Percentiles rank a stretch among this genome's conserved stretches.
These are phyloP conservation scores for Cercospora janseana DNA, from an alignment of 2,329 filamentous ascomycete genomes.

Conservation along the genomic window DNA sequence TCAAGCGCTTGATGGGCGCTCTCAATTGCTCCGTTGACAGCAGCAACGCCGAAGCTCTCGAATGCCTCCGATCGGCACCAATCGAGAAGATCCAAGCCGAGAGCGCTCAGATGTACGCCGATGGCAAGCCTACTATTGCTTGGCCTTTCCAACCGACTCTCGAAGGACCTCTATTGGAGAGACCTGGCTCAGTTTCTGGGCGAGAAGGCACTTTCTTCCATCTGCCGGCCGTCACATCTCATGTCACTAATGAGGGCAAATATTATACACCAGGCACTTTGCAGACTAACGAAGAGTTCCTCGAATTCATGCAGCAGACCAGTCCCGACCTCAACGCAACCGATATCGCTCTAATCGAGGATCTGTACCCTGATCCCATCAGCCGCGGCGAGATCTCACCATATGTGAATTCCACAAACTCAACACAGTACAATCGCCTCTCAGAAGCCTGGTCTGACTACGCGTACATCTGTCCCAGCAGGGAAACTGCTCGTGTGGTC, in stretches of 20 bases:
- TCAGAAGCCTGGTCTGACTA: conserved; percentile 64
- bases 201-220: conserved; percentile 45
- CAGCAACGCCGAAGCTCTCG: conserved; percentile 15
- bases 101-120: conserved; percentile 20
- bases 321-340: conserved; percentile 56
- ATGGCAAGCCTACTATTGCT: conserved; percentile 9
- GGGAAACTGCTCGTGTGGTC: conserved; percentile 55
- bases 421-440: conserved; percentile 54
- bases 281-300: conserved; percentile 53
- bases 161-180: conserved; percentile 49
- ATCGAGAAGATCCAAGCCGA: conserved; percentile 16
- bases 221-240: conserved; percentile 66
- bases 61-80: conserved; percentile 16
- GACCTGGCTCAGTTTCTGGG: conserved; percentile 37
- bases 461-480: conserved; percentile 62
- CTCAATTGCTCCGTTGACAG: conserved; percentile 15
- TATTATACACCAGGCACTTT: conserved; percentile 57
- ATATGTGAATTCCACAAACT: conserved; percentile 41
- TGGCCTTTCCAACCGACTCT: conserved; percentile 23
- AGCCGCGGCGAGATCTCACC: conserved; percentile 39
- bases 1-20: conserved; percentile 17
- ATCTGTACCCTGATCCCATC: conserved; percentile 61
- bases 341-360: conserved; percentile 56
- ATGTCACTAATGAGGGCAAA: conserved; percentile 68
- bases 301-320: conserved; percentile 59